Conservation (phyloP, 257 asterid species). For the Cordia subcordata region DNA sequence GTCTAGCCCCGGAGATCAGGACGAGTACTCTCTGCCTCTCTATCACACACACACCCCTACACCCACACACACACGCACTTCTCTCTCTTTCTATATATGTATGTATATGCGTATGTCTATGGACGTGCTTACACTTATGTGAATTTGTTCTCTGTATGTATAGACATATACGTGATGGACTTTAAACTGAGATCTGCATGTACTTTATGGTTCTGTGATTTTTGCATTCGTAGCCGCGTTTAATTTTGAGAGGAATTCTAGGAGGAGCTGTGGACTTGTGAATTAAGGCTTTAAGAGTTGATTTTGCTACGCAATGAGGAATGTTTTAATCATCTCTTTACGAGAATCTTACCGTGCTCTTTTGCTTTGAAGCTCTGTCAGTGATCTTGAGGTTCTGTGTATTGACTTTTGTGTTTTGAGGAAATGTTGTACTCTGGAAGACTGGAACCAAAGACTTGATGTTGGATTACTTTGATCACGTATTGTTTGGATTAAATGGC, state of each 20-base stretch:
- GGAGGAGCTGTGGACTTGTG: constrained; percentile 18
- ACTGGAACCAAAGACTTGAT: not conserved
- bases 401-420: not conserved
- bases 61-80: constrained; percentile 16
- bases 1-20: constrained; percentile 56
- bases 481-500: constrained; percentile 1
- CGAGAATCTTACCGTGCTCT: not conserved
- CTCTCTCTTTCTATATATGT: constrained; percentile 17
- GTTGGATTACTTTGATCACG: constrained; percentile 11
- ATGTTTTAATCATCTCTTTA: no score
- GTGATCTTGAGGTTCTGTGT: not conserved
- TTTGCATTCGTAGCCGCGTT: constrained; percentile 11
- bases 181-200: constrained; percentile 39
- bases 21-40: constrained; percentile 49
- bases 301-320: not conserved
- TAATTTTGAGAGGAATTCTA: not conserved
- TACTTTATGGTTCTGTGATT: constrained; percentile 22
- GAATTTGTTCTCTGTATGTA: constrained; percentile 5
- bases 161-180: constrained; percentile 3
- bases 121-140: constrained; percentile 20
- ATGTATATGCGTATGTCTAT: constrained; percentile 19
- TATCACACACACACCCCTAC: constrained; percentile 12
- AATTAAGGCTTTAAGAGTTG: constrained; percentile 3
- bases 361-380: not conserved
- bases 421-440: not conserved